These are phyloP conservation scores for Verticillium alfalfae DNA, from an alignment of 2,329 filamentous ascomycete genomes.

Conservation along the genomic window DNA sequence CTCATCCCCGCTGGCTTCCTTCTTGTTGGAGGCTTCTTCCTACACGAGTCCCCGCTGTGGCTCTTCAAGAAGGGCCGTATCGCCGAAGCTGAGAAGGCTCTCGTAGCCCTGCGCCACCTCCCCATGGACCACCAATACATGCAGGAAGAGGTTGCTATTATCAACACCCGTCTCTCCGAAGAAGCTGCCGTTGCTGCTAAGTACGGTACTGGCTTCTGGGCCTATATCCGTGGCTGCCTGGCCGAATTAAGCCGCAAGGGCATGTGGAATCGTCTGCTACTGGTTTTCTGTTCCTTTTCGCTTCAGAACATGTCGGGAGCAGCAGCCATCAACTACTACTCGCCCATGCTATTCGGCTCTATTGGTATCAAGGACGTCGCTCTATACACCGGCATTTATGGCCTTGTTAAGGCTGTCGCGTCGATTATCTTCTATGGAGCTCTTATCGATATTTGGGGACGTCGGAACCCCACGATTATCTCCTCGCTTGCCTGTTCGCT, in stretches of 20 bases:
- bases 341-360: slow-evolving; percentile 28
- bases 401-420: slow-evolving; percentile 35
- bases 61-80: slow-evolving; percentile 13
- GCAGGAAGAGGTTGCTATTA: slow-evolving; percentile 42
- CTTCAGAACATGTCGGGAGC: slow-evolving; percentile 27
- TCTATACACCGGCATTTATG: slow-evolving; percentile 47
- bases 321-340: slow-evolving; percentile 35
- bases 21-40: slow-evolving; percentile 36
- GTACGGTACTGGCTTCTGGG: slow-evolving; percentile 25
- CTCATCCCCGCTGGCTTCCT: slow-evolving; percentile 36
- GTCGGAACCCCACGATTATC: slow-evolving; percentile 35
- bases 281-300: slow-evolving; percentile 30
- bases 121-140: slow-evolving; percentile 34
- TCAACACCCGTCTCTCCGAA: slow-evolving; percentile 27
- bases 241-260: slow-evolving; percentile 28
- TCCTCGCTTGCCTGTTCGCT: slow-evolving; percentile 40
- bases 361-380: slow-evolving; percentile 38
- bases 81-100: slow-evolving; percentile 22
- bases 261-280: slow-evolving; percentile 31
- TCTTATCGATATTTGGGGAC: slow-evolving; percentile 33
- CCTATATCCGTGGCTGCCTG: slow-evolving; percentile 26
- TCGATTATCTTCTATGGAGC: slow-evolving; percentile 34
- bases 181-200: slow-evolving; percentile 23
- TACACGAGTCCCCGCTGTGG: slow-evolving; percentile 18
- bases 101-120: slow-evolving; percentile 38